These are phyloP conservation scores for Porcisia hertigi DNA, from an alignment of 208 protist species.

Conservation along the genomic window DNA sequence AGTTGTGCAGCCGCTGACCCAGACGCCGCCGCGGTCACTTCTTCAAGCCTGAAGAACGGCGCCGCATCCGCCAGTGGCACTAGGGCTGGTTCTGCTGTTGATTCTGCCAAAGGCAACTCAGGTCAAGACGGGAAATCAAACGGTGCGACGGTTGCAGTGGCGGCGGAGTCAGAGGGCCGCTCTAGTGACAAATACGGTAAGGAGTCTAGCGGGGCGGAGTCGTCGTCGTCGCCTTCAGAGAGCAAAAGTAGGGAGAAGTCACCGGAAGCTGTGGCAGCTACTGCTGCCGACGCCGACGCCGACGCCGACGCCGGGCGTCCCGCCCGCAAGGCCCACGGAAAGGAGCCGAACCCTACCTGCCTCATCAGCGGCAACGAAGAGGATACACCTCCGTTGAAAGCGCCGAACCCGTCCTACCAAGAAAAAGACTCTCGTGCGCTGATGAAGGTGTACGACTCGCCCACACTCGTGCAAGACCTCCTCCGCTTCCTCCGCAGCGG, in stretches of 20 bases:
- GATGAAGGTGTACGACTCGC: conserved; percentile 88
- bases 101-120: no score
- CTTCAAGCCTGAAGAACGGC: not conserved
- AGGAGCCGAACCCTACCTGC: not conserved
- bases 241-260: not conserved
- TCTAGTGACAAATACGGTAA: conserved; percentile 16
- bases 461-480: conserved; percentile 82
- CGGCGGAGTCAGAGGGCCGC: not conserved
- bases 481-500: conserved; percentile 83
- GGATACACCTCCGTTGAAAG: conserved; percentile 11
- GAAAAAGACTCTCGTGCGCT: conserved; percentile 66
- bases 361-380: not conserved
- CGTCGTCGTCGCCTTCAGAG: conserved; percentile 11
- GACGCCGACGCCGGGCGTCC: no score
- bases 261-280: not conserved
- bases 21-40: not conserved
- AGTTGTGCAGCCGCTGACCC: not conserved
- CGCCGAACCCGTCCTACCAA: conserved; percentile 27
- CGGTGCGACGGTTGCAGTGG: not conserved
- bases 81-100: not conserved
- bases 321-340: not conserved
- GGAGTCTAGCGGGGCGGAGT: conserved; percentile 26
- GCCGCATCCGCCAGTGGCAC: not conserved
- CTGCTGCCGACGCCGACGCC: no score
- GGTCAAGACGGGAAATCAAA: conserved; percentile 1